Evolutionary conservation across 192 early-diverging fungal genomes (phyloP).

Genomic region (Allomyces macrogynus): DNA sequence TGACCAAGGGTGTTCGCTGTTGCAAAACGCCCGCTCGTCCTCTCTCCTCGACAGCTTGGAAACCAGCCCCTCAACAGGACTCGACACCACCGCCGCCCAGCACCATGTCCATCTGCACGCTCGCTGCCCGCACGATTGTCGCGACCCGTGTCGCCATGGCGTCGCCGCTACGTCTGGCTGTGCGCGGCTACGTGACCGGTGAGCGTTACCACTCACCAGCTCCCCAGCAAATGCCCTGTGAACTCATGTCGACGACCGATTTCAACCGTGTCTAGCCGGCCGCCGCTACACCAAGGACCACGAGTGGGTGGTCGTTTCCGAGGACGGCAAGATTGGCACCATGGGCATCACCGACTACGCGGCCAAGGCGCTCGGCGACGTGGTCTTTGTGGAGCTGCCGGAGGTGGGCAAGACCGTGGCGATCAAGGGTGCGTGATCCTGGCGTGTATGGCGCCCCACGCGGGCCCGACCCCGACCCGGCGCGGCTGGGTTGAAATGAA

Average conservation of each 20-base stretch:
- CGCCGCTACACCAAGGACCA: slow-evolving; percentile 67
- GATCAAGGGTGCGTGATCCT: not conserved
- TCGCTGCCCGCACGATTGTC: not conserved
- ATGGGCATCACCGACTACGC: slow-evolving; percentile 86
- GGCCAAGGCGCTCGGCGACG: slow-evolving; percentile 74
- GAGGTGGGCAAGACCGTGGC: slow-evolving; percentile 41
- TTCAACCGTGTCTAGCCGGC: no score
- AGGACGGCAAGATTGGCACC: slow-evolving; percentile 48
- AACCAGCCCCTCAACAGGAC: no score
- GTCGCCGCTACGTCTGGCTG: not conserved
- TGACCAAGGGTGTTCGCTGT: no score
- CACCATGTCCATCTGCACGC: not conserved
- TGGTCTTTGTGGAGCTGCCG: slow-evolving; percentile 83
- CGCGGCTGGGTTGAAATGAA: no score
- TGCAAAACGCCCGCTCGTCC: no score
- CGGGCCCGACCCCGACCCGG: no score
- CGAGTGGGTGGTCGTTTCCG: slow-evolving; percentile 62
- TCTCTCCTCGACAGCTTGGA: no score
- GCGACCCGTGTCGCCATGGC: no score
- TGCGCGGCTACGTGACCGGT: not conserved
- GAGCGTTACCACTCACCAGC: not conserved
- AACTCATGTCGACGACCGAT: no score
- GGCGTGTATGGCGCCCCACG: no score
- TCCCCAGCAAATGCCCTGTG: not conserved
- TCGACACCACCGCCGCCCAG: no score